Evolutionary conservation across 2,329 filamentous ascomycete species (phyloP).

Genomic region (Leptographium wingfieldii): DNA sequence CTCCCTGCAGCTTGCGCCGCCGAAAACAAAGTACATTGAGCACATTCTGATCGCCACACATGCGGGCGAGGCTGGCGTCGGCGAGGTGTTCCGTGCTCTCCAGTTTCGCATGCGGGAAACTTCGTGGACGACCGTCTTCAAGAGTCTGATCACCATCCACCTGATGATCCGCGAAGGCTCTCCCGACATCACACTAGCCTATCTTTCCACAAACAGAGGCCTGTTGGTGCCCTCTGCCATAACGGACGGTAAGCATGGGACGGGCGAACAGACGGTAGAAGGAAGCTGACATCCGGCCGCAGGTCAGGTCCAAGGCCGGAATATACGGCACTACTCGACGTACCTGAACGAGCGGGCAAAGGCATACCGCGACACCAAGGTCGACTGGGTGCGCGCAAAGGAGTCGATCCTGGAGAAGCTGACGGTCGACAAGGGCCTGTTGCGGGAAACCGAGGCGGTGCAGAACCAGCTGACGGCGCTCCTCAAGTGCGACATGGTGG

Average conservation of each 20-base stretch:
- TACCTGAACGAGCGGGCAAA: conserved; percentile 75
- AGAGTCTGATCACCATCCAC: conserved; percentile 88
- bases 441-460: conserved; percentile 83
- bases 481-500: conserved; percentile 82
- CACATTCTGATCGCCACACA: conserved; percentile 93
- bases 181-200: conserved; percentile 74
- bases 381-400: conserved; percentile 78
- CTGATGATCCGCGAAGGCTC: conserved; percentile 96
- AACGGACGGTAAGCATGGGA: conserved; percentile 59
- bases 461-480: conserved; percentile 79
- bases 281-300: conserved; percentile 2
- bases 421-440: conserved; percentile 78
- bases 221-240: conserved; percentile 81
- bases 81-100: conserved; percentile 86
- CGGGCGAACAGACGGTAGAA: not conserved
- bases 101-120: conserved; percentile 84
- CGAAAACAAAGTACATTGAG: conserved; percentile 98
- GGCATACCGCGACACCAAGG: conserved; percentile 71
- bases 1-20: conserved; percentile 62
- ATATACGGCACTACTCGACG: conserved; percentile 81
- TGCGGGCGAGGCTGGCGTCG: conserved; percentile 85
- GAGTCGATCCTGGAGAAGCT: conserved; percentile 75
- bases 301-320: conserved; percentile 91
- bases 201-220: conserved; percentile 69
- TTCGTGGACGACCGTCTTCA: conserved; percentile 99